Conservation (phyloP, 345 rosid genomes). For the thale cress (Arabidopsis thaliana) region TAIR10.1 NC_003070.9:5364001-5364500, state of each 20-base stretch:
- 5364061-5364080: slow-evolving; percentile 14
- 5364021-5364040: slow-evolving; percentile 87
- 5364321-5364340: slow-evolving; percentile 59
- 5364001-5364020: slow-evolving; percentile 92
- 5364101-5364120: slow-evolving; percentile 60
- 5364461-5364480: slow-evolving; percentile 1
- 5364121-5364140: slow-evolving; percentile 90
- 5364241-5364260: slow-evolving; percentile 91
- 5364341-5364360: slow-evolving; percentile 94
- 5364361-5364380: slow-evolving; percentile 91
- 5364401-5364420: slow-evolving; percentile 66
- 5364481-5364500: slow-evolving; percentile 86
- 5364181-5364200: slow-evolving; percentile 76
- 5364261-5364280: slow-evolving; percentile 11
- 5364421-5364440: slow-evolving; percentile 28
- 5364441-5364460: slow-evolving; percentile 3
- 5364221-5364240: slow-evolving; percentile 96
- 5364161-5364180: slow-evolving; percentile 84
- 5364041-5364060: slow-evolving; percentile 24
- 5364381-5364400: slow-evolving; percentile 92
- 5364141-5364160: slow-evolving; percentile 86
- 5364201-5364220: slow-evolving; percentile 79
- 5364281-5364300: slow-evolving; percentile 1
- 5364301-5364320: slow-evolving; percentile 6
- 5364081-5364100: slow-evolving; percentile 14